Conservation (phyloP, 1,284 basidiomycete species). For the Apiotrichum veenhuisii region DNA sequence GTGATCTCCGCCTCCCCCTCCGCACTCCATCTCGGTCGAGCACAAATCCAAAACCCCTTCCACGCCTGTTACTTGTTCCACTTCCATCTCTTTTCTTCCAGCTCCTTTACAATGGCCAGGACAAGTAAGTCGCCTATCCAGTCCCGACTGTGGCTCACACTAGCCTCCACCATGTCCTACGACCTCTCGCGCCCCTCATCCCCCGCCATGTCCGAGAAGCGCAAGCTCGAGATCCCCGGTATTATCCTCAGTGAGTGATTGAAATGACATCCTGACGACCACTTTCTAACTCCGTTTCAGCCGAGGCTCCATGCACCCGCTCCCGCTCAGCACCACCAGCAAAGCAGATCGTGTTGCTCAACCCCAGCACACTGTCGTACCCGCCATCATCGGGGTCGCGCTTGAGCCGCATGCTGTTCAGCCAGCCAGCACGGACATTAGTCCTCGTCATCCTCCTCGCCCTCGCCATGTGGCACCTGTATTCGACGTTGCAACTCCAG, state of each 20-base stretch:
- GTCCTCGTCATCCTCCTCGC: constrained; percentile 11
- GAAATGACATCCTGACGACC: no score
- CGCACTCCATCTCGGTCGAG: no score
- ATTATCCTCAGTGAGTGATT: constrained; percentile 25
- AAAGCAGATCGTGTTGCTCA: constrained; percentile 28
- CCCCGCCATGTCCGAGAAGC: not conserved
- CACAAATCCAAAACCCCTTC: no score
- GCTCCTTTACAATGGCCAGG: not conserved
- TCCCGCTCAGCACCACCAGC: constrained; percentile 19
- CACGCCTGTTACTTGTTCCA: no score
- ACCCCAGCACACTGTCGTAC: constrained; percentile 18
- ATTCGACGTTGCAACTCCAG: constrained; percentile 2
- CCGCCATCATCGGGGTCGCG: constrained; percentile 2
- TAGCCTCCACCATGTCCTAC: not conserved
- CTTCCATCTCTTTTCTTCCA: not conserved
- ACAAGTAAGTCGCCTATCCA: not conserved
- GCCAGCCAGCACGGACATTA: constrained; percentile 5
- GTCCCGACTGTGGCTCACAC: not conserved
- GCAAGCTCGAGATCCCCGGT: constrained; percentile 19
- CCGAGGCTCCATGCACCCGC: constrained; percentile 2
- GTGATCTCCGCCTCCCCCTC: no score
- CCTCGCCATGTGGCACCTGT: constrained; percentile 18
- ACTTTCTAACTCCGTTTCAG: not conserved
- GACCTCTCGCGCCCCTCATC: not conserved
- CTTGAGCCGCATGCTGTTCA: not conserved